Percentiles rank a stretch among this genome's conserved stretches.
These are phyloP conservation scores for Fusarium pseudonygamai DNA, from an alignment of 2,329 filamentous ascomycete genomes.

Conservation along the genomic window DNA sequence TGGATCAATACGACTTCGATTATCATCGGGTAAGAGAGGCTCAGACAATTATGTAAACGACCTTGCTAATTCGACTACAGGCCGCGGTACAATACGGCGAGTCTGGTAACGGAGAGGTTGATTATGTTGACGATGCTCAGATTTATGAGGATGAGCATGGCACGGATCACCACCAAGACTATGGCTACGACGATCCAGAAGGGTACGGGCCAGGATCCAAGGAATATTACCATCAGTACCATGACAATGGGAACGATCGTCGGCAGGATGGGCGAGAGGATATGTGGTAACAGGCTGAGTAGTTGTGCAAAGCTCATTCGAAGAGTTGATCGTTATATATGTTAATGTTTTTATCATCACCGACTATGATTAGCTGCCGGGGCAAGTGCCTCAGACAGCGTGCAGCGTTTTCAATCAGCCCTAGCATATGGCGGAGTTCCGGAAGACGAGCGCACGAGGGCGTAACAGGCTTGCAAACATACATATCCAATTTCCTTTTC, in stretches of 20 bases:
- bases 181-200: conserved; percentile 52
- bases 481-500: conserved; percentile 24
- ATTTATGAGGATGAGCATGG: conserved; percentile 63
- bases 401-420: conserved; percentile 41
- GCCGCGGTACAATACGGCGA: conserved; percentile 59
- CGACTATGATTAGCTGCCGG: conserved; percentile 27
- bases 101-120: conserved; percentile 54
- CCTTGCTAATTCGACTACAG: conserved; percentile 40
- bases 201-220: conserved; percentile 52
- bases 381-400: conserved; percentile 32
- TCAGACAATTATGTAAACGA: background rate
- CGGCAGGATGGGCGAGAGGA: conserved; percentile 51
- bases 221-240: conserved; percentile 55
- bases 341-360: conserved; percentile 34
- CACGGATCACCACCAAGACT: conserved; percentile 50
- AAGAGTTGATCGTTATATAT: conserved; percentile 34
- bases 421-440: conserved; percentile 51
- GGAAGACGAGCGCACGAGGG: conserved; percentile 40
- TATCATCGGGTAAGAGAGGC: conserved; percentile 60
- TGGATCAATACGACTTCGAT: conserved; percentile 63
- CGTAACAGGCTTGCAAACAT: conserved; percentile 35
- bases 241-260: conserved; percentile 47
- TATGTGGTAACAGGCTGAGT: conserved; percentile 53
- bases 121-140: conserved; percentile 63
- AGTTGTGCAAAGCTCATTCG: conserved; percentile 12